Base-by-base conservation (phyloP, 2,329 filamentous ascomycete species). In the Aschersonia sp. region DNA sequence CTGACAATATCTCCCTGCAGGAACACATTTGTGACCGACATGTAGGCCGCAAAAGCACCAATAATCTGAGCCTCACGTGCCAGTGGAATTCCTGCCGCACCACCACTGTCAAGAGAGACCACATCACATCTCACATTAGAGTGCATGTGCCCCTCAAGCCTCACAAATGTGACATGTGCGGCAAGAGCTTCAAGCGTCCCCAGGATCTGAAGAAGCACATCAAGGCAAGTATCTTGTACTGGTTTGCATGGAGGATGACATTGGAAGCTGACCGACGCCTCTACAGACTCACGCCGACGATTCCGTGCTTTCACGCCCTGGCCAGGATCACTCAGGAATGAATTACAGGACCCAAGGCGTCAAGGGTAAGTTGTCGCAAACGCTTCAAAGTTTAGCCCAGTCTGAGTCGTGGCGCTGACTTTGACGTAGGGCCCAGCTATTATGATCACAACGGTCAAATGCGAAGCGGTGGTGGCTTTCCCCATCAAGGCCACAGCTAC, bases 121-220 rank as follows among this genome's bases (percentile, higher is more conserved):
- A 98, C 70, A 98, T 98, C 67, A 98, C 92, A 45, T 97, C 92
- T 45, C 92, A 98, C 68, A 95, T 98, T 58, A 87, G 92, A 54
- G 92, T 97, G 47, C 92, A 98, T 65, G 90, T 98, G n/a, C 92
- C 92, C 1, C 73, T 98, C 51, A 98, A 98, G 76, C 92, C 92
- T 55, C 92, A 98, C 73, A 97, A 95, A 69, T 98, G 92, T 66
- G 89, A 95, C 63, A 94, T 95, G 69, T 98, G 92, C 62, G 87
- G 87, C 62, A 98, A 98, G 73, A 89, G 89, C 1, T 98, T 98
- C 77, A 98, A 98, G 79, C 85, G 92, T 35, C 92, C 92, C 2
- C 92, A 98, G 70, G 92, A 98, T 71, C 67, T 98, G 59, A 97
- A 98, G 80, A 98, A 98, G 73, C 92, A 98, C 65, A 88, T 97